Base-by-base conservation (phyloP, 768 basidiomycete species). In the Thelephora ganbajun region DNA sequence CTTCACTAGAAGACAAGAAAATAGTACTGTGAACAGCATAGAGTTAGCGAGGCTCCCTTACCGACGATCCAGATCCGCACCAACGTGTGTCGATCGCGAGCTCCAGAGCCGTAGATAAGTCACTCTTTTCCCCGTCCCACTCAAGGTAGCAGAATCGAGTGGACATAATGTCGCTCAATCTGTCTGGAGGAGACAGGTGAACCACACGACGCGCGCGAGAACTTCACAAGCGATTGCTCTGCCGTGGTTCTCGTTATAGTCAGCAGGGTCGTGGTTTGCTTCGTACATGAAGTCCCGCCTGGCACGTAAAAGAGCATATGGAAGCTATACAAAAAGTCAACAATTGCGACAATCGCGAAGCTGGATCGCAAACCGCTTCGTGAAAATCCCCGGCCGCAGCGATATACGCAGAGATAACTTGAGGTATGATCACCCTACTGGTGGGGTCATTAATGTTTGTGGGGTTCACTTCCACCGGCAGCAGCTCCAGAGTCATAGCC, bases 11-110 rank as follows among this genome's bases (percentile, higher is more conserved):
- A 9, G 89, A 89, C 36, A 93, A 62, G 60, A 93, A 92, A 54
- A 87, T 84, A 5, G 78, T 73, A 54, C 87, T 89, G 45, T 5
- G 47, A 13, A 49, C 35, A 18, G n/a, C 11, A 18, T 37, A 22
- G 9, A 19, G 4, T 30, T 4, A 30, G 26, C 19, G 16, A 33
- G 45, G 41, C 46, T 43, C 48, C 11, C 51, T 37, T 22, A 41
- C 9, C 19, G 37, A 36, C 7, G 50, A 3, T 44, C 35, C 1
- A 26, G 16, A 49, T 50, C 14, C 58, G 35, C 56, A 90, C 88
- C 90, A 89, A 55, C 90, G 79, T 47, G 87, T 77, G 61, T 97
- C 93, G 51, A 94, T 87, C n/a, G 93, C 91, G 61, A 81, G 67
- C 61, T 97, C 93, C 37, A 96, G 67, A 6, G 84, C 82, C 56